Evolutionary conservation across 2,329 filamentous ascomycete species (phyloP), one percentile per base, ranked within the genome.

Genomic region (Botryosphaeria agaves): DNA sequence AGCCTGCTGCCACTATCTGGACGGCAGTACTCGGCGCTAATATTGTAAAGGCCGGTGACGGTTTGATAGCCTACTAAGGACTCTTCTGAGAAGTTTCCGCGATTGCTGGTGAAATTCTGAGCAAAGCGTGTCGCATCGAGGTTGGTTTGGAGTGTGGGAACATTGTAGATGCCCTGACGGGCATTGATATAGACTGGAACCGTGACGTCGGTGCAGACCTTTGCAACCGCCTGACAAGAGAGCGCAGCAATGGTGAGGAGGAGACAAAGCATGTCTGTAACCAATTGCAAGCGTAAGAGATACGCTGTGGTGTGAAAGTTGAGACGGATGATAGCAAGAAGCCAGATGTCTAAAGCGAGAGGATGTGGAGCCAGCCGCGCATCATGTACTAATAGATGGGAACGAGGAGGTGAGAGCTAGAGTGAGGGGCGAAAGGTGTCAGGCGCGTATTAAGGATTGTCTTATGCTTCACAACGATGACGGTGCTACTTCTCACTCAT

Each of bases 1-100:
- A 26, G 16, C 12, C 9, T 14, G 14, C 19, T 28, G 15, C 8
- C 20, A 6, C 18, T 18, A n/a, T 25, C 26, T n/a, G 38, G 31
- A n/a, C 21, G 20, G 31, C 40, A 42, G 25, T 34, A 42, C 6
- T 31, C 28, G 12, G 32, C 37, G 19, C 32, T 36, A 29, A 42
- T 39, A 6, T 33, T 29, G 19, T 36, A 38, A 7, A 21, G 32
- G 11, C 31, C 34, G 17, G 28, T 34, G 14, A 34, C 15, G 7
- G 34, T 36, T 3, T 33, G 19, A 16, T 33, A 33, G 8, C 26
- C 31, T 12, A 18, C 21, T 8, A 33, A 17, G 5, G 27, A 17
- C 6, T 33, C 26, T 3, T 21, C 31, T 25, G 31, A 30, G 23
- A 16, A 23, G 19, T 33, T 33, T 14, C 26, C 18, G 5, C 19